These are phyloP conservation scores for Amorphotheca resinae DNA, from an alignment of 495 filamentous ascomycete genomes.

Conservation along the genomic window DNA sequence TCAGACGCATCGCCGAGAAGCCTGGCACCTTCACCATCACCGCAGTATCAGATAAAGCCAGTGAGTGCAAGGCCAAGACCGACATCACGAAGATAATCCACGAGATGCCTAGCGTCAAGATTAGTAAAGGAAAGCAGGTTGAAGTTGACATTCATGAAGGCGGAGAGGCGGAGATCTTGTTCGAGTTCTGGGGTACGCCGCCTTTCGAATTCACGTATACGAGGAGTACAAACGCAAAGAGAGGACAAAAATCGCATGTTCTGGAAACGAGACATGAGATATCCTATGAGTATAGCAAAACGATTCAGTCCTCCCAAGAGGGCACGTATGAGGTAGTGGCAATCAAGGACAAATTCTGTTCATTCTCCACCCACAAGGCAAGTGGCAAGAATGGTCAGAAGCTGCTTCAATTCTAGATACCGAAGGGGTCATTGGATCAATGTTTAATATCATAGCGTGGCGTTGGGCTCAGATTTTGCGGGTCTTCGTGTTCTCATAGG, in stretches of 20 bases:
- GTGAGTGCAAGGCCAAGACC: slow-evolving; percentile 67
- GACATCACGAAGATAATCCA: slow-evolving; percentile 73
- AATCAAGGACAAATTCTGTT: slow-evolving; percentile 84
- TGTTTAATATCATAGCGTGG: slow-evolving; percentile 20
- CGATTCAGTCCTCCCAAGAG: slow-evolving; percentile 73
- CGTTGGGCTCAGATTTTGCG: slow-evolving; percentile 12
- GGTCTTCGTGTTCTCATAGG: background rate
- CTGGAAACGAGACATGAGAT: slow-evolving; percentile 82
- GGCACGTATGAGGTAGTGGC: slow-evolving; percentile 94
- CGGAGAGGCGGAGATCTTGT: slow-evolving; percentile 79
- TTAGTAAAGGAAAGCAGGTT: slow-evolving; percentile 65
- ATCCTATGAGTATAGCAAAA: slow-evolving; percentile 67
- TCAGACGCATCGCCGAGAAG: slow-evolving; percentile 81
- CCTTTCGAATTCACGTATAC: slow-evolving; percentile 98
- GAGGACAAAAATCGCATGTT: slow-evolving; percentile 62
- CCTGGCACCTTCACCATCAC: slow-evolving; percentile 83
- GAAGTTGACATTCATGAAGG: slow-evolving; percentile 93
- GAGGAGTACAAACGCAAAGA: slow-evolving; percentile 67
- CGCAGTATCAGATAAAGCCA: slow-evolving; percentile 68
- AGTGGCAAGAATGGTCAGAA: slow-evolving; percentile 33
- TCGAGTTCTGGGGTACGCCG: slow-evolving; percentile 88
- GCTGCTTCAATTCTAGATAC: slow-evolving; percentile 14
- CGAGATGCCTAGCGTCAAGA: slow-evolving; percentile 77
- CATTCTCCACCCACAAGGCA: slow-evolving; percentile 55
- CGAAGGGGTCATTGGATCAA: background rate